Evolutionary conservation across 2,329 filamentous ascomycete species (phyloP).

Genomic region (Fusarium nelsonii): DNA sequence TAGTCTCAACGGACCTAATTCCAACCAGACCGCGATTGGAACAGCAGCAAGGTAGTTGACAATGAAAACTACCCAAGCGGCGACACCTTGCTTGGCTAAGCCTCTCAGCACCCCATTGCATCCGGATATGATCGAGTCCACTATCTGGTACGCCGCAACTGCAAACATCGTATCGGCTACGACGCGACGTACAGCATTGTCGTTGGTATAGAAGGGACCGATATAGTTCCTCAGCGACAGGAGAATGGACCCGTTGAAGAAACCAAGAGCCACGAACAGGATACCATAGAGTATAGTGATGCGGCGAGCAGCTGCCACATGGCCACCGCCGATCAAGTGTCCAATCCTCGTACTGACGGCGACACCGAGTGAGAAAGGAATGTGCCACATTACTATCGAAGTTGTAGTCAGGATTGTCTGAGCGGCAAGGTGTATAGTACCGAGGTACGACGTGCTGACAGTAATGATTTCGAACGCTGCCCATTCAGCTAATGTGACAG

Average conservation of each 20-base stretch:
- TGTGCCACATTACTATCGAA: slow-evolving; percentile 57
- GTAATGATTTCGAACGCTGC: slow-evolving; percentile 59
- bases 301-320: slow-evolving; percentile 13
- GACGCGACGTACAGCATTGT: slow-evolving; percentile 10
- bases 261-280: slow-evolving; percentile 17
- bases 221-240: slow-evolving; percentile 18
- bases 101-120: slow-evolving; percentile 34
- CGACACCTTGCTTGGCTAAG: slow-evolving; percentile 25
- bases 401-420: slow-evolving; percentile 58
- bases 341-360: slow-evolving; percentile 44
- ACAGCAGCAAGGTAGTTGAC: slow-evolving; percentile 38
- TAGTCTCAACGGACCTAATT: slow-evolving; percentile 11
- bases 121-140: slow-evolving; percentile 27
- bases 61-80: slow-evolving; percentile 31
- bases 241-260: slow-evolving; percentile 20
- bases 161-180: slow-evolving; percentile 20
- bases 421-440: slow-evolving; percentile 57
- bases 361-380: slow-evolving; percentile 58
- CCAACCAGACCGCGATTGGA: slow-evolving; percentile 28
- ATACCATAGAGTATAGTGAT: slow-evolving; percentile 24
- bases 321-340: slow-evolving; percentile 27
- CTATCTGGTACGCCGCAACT: slow-evolving; percentile 19
- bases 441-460: slow-evolving; percentile 59
- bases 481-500: slow-evolving; percentile 59
- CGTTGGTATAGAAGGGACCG: slow-evolving; percentile 23